These are phyloP conservation scores for Dalbergia cultrata DNA, from an alignment of 306 rosid species.

Conservation along the genomic window DNA sequence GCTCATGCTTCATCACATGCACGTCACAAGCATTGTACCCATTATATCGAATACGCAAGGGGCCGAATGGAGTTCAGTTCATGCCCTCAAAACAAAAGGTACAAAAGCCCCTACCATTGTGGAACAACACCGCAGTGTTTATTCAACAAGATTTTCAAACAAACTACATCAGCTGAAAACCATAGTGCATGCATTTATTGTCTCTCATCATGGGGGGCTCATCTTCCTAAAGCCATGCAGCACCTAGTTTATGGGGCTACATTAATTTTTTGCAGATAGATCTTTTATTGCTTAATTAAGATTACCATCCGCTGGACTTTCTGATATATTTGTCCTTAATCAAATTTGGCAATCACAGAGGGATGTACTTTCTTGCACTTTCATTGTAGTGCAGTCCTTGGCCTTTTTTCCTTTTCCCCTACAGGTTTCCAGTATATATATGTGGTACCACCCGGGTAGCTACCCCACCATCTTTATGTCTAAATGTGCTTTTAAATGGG, in stretches of 20 bases:
- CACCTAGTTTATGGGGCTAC: constrained; percentile 27
- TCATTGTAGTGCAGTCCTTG: constrained; percentile 5
- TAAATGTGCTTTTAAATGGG: neutral
- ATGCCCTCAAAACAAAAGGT: constrained; percentile 47
- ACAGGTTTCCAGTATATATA: constrained; percentile 1
- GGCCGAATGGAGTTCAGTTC: constrained; percentile 43
- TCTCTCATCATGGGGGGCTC: constrained; percentile 25
- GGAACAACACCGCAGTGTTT: constrained; percentile 32
- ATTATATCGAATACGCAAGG: constrained; percentile 45
- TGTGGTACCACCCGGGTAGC: neutral
- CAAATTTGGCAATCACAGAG: constrained; percentile 41
- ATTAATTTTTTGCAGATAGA: constrained; percentile 18
- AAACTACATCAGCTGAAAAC: constrained; percentile 35
- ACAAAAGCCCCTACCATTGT: constrained; percentile 49
- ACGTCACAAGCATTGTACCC: constrained; percentile 47
- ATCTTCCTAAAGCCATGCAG: neutral
- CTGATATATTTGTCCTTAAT: constrained; percentile 34
- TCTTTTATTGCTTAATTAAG: constrained; percentile 37
- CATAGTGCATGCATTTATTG: constrained; percentile 25
- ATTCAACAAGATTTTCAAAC: constrained; percentile 36
- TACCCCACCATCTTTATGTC: constrained; percentile 6
- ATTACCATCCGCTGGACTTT: neutral
- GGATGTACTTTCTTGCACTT: constrained; percentile 48
- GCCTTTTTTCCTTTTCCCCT: constrained; percentile 18
- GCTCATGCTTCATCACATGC: constrained; percentile 57